Evolutionary conservation across 2,329 filamentous ascomycete species (phyloP).

Genomic region (Neurospora sp.): DNA sequence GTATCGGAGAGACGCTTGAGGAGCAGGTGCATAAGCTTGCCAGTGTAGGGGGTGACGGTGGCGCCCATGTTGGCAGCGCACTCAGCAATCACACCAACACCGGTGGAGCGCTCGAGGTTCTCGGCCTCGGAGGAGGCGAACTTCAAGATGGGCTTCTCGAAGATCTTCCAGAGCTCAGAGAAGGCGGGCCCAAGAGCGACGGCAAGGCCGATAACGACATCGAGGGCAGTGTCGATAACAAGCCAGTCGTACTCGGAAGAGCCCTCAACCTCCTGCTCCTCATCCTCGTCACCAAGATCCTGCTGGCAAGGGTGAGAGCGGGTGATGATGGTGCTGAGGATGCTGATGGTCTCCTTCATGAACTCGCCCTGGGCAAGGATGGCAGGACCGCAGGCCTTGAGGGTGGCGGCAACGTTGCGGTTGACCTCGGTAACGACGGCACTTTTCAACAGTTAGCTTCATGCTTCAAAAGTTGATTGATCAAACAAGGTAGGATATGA

Average conservation of each 20-base stretch:
- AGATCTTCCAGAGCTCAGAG: conserved; percentile 86
- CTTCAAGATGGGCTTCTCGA: conserved; percentile 84
- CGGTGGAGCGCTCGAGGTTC: conserved; percentile 76
- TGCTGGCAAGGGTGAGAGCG: conserved; percentile 90
- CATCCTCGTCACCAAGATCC: conserved; percentile 74
- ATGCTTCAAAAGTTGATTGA: background rate
- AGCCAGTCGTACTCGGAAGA: conserved; percentile 97
- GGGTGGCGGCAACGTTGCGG: conserved; percentile 79
- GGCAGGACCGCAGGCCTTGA: conserved; percentile 84
- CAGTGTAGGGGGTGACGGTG: conserved; percentile 73
- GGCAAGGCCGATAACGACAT: conserved; percentile 78
- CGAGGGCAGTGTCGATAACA: conserved; percentile 86
- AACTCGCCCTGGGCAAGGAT: conserved; percentile 66
- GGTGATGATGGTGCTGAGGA: conserved; percentile 70
- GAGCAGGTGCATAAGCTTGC: conserved; percentile 66
- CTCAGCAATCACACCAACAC: conserved; percentile 87
- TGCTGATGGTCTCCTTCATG: conserved; percentile 66
- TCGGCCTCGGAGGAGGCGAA: conserved; percentile 74
- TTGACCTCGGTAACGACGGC: conserved; percentile 90
- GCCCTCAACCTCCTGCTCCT: conserved; percentile 65
- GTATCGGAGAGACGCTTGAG: conserved; percentile 82
- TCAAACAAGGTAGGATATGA: conserved; percentile 9
- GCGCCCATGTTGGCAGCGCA: conserved; percentile 75
- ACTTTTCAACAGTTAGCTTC: conserved; percentile 44
- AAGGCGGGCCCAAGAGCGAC: conserved; percentile 74